Conservation (phyloP, 306 rosid species). For the Neltuma alba region DNA sequence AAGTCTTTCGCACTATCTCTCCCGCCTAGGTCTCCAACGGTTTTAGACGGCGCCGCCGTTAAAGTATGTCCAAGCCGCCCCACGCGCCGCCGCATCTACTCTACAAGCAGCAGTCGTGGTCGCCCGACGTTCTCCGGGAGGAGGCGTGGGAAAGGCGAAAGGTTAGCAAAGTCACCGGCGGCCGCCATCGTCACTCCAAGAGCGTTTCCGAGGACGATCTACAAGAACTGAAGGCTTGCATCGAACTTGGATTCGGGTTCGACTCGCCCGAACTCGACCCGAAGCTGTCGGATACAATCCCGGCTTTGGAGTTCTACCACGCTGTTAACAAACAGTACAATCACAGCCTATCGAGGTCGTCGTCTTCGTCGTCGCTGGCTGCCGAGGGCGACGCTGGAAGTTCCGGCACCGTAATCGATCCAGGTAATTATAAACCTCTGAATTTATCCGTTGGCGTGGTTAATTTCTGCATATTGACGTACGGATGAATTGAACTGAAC, state of each 20-base stretch:
- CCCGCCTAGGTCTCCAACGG: neutral
- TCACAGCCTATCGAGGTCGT: constrained; percentile 43
- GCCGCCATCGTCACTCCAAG: constrained; percentile 33
- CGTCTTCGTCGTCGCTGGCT: constrained; percentile 47
- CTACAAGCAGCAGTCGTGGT: constrained; percentile 68
- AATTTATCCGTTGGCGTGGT: neutral
- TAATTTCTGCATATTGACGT: neutral
- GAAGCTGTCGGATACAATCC: constrained; percentile 56
- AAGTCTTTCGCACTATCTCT: neutral
- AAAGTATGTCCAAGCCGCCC: constrained; percentile 43
- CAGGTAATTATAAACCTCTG: constrained; percentile 35
- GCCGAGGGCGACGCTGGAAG: constrained; percentile 45
- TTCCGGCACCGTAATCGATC: constrained; percentile 44
- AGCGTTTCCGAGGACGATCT: constrained; percentile 73
- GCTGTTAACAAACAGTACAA: constrained; percentile 56
- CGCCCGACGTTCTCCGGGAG: constrained; percentile 69
- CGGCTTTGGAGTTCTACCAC: constrained; percentile 64
- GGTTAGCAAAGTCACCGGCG: constrained; percentile 4
- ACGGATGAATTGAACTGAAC: too few species aligned
- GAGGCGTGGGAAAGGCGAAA: constrained; percentile 78
- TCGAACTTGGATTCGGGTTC: constrained; percentile 79
- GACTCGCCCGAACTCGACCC: constrained; percentile 61
- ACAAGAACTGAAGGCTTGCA: constrained; percentile 75
- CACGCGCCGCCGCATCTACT: constrained; percentile 51
- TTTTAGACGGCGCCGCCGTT: neutral